phyloP scores from a whole-genome alignment of 495 filamentous ascomycete genomes.

The Durotheca rogersii region DNA sequence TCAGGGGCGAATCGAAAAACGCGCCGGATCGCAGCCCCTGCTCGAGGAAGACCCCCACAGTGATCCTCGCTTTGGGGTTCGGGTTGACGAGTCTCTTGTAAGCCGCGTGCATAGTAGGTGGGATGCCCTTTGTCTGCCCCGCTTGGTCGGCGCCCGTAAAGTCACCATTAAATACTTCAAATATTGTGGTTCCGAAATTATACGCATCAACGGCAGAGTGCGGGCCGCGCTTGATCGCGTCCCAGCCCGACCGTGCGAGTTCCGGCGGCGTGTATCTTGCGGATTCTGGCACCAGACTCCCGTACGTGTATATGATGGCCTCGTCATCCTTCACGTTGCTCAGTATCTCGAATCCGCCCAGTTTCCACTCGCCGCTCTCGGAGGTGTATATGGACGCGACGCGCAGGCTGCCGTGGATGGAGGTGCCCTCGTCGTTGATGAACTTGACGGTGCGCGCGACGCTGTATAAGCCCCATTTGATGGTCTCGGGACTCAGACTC shows the following conservation, averaged over 20 bases:
- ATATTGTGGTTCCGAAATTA: slow-evolving; percentile 78
- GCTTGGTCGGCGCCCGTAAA: slow-evolving; percentile 72
- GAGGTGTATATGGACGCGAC: slow-evolving; percentile 84
- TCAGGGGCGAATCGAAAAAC: slow-evolving; percentile 90
- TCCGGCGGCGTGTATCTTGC: slow-evolving; percentile 83
- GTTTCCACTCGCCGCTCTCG: slow-evolving; percentile 97
- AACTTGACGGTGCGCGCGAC: slow-evolving; percentile 92
- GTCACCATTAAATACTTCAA: slow-evolving; percentile 86
- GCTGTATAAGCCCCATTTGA: slow-evolving; percentile 91
- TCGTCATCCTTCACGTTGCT: slow-evolving; percentile 96
- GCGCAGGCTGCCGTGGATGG: slow-evolving; percentile 82
- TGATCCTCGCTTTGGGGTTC: slow-evolving; percentile 86
- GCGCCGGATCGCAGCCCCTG: slow-evolving; percentile 79
- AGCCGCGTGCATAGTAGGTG: slow-evolving; percentile 79
- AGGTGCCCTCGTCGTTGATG: slow-evolving; percentile 89
- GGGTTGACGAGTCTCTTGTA: slow-evolving; percentile 84
- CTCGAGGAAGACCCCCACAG: slow-evolving; percentile 81
- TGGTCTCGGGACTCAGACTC: slow-evolving; percentile 79
- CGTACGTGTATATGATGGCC: slow-evolving; percentile 85
- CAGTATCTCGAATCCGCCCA: slow-evolving; percentile 88
- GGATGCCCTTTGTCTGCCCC: slow-evolving; percentile 81
- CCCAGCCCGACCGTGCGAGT: slow-evolving; percentile 83
- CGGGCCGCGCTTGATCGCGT: slow-evolving; percentile 78
- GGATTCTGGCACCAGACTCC: slow-evolving; percentile 80
- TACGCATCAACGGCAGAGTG: slow-evolving; percentile 82